Evolutionary conservation across 176 grass and related monocot species (phyloP), one percentile per base, ranked within the genome.

Genomic region (Bonia amplexicaulis): DNA sequence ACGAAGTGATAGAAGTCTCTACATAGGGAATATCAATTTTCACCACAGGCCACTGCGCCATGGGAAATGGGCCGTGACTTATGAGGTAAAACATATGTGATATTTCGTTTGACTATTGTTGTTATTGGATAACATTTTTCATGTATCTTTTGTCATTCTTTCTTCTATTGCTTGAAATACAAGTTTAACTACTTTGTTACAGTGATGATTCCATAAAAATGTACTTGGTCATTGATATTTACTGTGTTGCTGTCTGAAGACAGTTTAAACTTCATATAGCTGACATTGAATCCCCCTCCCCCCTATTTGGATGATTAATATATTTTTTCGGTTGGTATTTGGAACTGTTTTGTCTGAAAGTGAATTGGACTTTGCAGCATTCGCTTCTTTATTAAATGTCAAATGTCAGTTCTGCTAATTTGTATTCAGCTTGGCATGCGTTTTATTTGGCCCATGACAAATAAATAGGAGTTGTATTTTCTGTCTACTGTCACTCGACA

Each of bases 51-150:
- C 95, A 20, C 55, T 97, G 66, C 88, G 92, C 75, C 68, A 86
- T 29, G 95, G 95, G 20, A 97, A 94, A 88, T 97, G 95, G 95
- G 90, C 90, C 2, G 88, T 97, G 7, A 92, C 86, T 63, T 97
- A 97, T 86, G 92, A 94, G 90, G 92, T 97, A 91, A 74, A 81
- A 0, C 42, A n/a, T 79, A 70, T 31, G 11, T 65, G 57, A 58
- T 69, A 49, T 86, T 80, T 81, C 63, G 19, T 77, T 13, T 65
- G 22, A 9, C 46, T 49, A 33, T 5, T 37, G 53, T 64, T 17
- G 62, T 81, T 78, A 46, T 77, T 29, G 2, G 2, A 47, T 91
- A 81, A 39, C 68, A 89, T 74, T 81, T 20, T 33, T 53, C 23
- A 58, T 76, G 25, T 26, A 57, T 12, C 37, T 76, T 76, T 69